Evolutionary conservation across 257 asterid genomes (phyloP).

Genomic region (Prunella vulgaris): DNA sequence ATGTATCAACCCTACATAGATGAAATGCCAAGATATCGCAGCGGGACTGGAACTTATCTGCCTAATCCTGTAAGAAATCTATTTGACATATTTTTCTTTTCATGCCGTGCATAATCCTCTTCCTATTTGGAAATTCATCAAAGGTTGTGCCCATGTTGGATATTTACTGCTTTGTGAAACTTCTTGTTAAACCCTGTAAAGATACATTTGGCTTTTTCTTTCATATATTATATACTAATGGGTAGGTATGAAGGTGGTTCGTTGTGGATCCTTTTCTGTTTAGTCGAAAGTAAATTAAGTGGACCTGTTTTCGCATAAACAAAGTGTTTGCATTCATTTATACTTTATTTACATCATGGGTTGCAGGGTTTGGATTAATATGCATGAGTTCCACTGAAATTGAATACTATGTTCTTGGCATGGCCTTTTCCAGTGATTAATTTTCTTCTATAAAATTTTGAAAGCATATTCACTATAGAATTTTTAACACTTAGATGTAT

Average conservation of each 20-base stretch:
- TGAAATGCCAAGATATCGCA: slow-evolving; percentile 78
- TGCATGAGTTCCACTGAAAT: background rate
- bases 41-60: slow-evolving; percentile 96
- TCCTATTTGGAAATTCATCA: background rate
- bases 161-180: background rate
- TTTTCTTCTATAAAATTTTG: background rate
- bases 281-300: background rate
- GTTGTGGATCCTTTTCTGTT: background rate
- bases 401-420: background rate
- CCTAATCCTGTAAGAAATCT: slow-evolving; percentile 89
- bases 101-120: background rate
- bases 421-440: background rate
- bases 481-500: background rate
- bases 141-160: background rate
- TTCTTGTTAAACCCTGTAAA: background rate
- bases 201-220: background rate
- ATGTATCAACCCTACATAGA: slow-evolving; percentile 63
- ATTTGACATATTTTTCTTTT: slow-evolving; percentile 13
- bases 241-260: background rate
- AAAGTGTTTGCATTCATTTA: background rate
- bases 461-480: background rate
- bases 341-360: slow-evolving; percentile 1
- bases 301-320: background rate
- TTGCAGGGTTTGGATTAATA: slow-evolving; percentile 9
- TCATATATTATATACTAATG: background rate